Evolutionary conservation across 345 rosid genomes (phyloP).

Genomic region (Kandelia obovata): DNA sequence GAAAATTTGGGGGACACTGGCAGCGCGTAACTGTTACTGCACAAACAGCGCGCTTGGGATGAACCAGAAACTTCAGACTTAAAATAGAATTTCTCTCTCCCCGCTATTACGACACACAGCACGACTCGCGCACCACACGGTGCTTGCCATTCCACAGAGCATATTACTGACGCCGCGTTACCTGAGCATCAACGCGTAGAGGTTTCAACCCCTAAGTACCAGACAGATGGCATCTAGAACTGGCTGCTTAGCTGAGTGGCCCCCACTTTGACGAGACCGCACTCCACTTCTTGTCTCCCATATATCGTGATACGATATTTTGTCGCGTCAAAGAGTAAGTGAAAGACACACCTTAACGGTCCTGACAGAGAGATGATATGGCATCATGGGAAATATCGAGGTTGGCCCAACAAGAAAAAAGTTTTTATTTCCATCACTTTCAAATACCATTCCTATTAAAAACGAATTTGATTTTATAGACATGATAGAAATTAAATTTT

Average conservation of each 20-base stretch:
- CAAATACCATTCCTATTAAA: too few species aligned
- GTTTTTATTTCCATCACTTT: too few species aligned
- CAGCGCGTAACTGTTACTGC: too few species aligned
- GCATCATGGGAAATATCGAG: not conserved
- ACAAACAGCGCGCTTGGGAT: too few species aligned
- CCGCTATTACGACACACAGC: too few species aligned
- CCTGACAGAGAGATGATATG: constrained; percentile 3
- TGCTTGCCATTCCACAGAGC: too few species aligned
- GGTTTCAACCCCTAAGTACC: not conserved
- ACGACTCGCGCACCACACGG: too few species aligned
- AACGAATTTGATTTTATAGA: too few species aligned
- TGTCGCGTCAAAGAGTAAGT: not conserved
- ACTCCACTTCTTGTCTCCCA: not conserved
- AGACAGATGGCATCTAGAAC: constrained; percentile 14
- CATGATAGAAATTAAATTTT: too few species aligned
- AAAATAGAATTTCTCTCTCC: too few species aligned
- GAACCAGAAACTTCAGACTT: too few species aligned
- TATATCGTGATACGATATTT: not conserved
- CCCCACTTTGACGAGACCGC: constrained; percentile 10
- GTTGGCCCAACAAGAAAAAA: not conserved
- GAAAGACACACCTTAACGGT: constrained; percentile 3
- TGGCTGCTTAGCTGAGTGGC: not conserved
- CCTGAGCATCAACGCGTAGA: not conserved
- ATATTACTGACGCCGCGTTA: not conserved
- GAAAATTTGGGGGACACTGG: too few species aligned